Conservation (phyloP, 2,329 filamentous ascomycete genomes). For the Cladophialophora chaetospira region DNA sequence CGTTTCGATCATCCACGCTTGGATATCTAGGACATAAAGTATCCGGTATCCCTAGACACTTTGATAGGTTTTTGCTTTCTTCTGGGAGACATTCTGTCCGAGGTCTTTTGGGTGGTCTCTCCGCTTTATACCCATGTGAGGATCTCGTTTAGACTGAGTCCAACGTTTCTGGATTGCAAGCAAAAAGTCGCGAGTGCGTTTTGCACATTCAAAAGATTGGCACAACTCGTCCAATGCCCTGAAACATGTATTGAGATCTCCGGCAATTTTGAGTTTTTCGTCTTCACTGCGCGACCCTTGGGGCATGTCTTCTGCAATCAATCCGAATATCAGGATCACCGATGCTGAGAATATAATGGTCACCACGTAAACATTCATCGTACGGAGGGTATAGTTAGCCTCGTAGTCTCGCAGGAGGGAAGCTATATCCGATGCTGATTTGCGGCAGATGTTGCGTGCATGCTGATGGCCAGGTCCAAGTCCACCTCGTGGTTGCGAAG, state of each 20-base stretch:
- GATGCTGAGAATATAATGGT: constrained; percentile 1
- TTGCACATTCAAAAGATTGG: not conserved
- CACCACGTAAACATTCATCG: not conserved
- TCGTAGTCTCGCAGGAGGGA: not conserved
- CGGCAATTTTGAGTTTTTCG: not conserved
- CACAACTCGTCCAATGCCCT: not conserved
- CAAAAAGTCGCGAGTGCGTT: not conserved
- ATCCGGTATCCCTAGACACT: not conserved
- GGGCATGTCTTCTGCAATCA: not conserved
- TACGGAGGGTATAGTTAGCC: not conserved
- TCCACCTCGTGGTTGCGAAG: not conserved
- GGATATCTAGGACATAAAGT: not conserved
- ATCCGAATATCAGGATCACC: not conserved
- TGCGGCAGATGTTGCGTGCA: not conserved
- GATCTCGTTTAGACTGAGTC: not conserved
- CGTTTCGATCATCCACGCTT: not conserved
- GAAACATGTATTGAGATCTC: not conserved
- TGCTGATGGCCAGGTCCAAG: not conserved
- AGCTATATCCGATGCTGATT: not conserved
- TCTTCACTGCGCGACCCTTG: not conserved
- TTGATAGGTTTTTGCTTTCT: not conserved
- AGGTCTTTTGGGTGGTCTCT: not conserved
- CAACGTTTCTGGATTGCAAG: not conserved
- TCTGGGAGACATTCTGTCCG: not conserved
- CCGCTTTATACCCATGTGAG: not conserved